Conservation (phyloP, 139 green algal species). For the Limnomonas spitsbergensis region DNA sequence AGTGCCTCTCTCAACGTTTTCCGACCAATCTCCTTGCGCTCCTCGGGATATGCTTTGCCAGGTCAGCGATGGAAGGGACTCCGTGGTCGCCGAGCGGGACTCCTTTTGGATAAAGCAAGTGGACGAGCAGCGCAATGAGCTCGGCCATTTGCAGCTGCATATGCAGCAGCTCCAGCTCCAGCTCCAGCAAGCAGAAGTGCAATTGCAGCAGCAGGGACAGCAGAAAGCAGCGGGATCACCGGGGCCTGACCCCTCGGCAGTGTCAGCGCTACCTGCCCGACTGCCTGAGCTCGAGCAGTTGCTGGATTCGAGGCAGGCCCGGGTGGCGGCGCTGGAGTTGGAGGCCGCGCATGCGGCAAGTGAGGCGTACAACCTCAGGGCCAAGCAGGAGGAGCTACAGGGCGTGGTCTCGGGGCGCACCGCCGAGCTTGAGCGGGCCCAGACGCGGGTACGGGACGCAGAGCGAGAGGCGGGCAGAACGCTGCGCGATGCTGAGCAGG, state of each 20-base stretch:
- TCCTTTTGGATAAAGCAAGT: neutral
- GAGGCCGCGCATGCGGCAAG: neutral
- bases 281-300: too few species aligned
- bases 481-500: neutral
- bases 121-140: neutral
- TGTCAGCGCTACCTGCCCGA: too few species aligned
- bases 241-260: too few species aligned
- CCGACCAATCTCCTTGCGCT: too few species aligned
- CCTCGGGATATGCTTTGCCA: too few species aligned
- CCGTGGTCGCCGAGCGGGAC: neutral
- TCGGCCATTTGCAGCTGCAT: neutral
- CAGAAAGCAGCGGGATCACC: neutral
- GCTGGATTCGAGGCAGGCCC: neutral
- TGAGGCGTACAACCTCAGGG: too few species aligned
- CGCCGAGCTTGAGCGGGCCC: neutral
- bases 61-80: neutral
- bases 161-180: neutral
- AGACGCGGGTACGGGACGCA: too few species aligned
- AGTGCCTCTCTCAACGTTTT: too few species aligned
- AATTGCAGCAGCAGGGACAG: neutral
- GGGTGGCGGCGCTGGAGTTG: neutral
- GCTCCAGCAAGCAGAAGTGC: neutral
- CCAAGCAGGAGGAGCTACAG: too few species aligned
- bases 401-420: too few species aligned
- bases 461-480: too few species aligned